These are phyloP conservation scores for Phytophthora rubi DNA, from an alignment of 352 stramenopile genomes.

Conservation along the genomic window DNA sequence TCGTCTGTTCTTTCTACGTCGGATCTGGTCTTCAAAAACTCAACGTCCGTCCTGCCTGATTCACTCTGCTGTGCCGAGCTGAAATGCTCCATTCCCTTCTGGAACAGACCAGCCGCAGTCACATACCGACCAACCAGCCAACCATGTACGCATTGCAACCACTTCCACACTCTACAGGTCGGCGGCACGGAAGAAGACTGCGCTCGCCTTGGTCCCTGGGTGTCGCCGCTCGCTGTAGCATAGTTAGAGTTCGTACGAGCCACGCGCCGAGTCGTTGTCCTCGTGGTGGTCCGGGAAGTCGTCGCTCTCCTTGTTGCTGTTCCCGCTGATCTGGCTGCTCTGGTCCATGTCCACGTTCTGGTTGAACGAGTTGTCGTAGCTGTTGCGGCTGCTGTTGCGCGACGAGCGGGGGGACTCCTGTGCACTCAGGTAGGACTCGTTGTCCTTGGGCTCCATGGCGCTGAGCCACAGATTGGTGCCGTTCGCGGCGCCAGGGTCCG, in stretches of 20 bases:
- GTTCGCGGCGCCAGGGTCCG: slow-evolving; percentile 32
- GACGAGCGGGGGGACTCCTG: slow-evolving; percentile 57
- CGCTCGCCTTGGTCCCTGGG: slow-evolving; percentile 26
- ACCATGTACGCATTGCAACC: slow-evolving; percentile 33
- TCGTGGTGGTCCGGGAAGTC: slow-evolving; percentile 81
- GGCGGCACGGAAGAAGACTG: slow-evolving; percentile 28
- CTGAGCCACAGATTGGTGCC: slow-evolving; percentile 82
- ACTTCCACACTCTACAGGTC: slow-evolving; percentile 30
- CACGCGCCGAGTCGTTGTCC: slow-evolving; percentile 69
- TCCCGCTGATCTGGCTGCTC: slow-evolving; percentile 72
- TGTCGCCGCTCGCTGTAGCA: slow-evolving; percentile 24
- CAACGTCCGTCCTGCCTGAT: slow-evolving; percentile 30
- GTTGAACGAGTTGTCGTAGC: slow-evolving; percentile 53
- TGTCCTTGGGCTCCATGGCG: slow-evolving; percentile 83
- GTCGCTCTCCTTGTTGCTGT: slow-evolving; percentile 69
- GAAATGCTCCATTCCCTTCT: slow-evolving; percentile 32
- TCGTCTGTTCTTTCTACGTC: slow-evolving; percentile 31
- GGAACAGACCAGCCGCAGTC: slow-evolving; percentile 24
- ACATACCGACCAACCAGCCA: slow-evolving; percentile 30
- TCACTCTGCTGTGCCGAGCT: slow-evolving; percentile 16
- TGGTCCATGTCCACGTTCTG: slow-evolving; percentile 53
- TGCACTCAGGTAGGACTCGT: slow-evolving; percentile 70
- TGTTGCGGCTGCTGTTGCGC: slow-evolving; percentile 65
- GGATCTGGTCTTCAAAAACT: slow-evolving; percentile 39
- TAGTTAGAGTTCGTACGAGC: slow-evolving; percentile 80